These are phyloP conservation scores for Prunus mume DNA, from an alignment of 306 rosid species.

Conservation along the genomic window DNA sequence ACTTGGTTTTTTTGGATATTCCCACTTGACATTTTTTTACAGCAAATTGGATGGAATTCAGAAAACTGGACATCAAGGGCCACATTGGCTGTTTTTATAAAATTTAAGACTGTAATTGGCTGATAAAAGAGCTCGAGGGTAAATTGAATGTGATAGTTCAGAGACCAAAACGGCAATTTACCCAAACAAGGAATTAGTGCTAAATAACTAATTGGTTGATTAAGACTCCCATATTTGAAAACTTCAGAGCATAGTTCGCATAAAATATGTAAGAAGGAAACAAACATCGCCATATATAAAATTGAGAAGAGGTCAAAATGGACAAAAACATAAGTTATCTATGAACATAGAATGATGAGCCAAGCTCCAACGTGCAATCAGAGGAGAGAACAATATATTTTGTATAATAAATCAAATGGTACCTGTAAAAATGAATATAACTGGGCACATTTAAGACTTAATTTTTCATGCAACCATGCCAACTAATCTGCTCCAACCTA, in stretches of 20 bases:
- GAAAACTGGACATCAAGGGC: too few species aligned
- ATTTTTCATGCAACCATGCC: background rate
- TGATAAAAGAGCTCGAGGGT: too few species aligned
- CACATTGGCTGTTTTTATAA: too few species aligned
- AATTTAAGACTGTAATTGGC: too few species aligned
- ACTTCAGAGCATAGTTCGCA: background rate
- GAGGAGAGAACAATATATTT: background rate
- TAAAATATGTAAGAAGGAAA: conserved; percentile 4
- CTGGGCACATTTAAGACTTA: background rate
- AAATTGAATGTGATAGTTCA: too few species aligned
- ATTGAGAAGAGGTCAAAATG: background rate
- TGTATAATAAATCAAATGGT: background rate
- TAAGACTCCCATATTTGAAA: background rate
- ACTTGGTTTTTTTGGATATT: too few species aligned
- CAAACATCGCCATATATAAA: conserved; percentile 2
- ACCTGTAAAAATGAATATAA: background rate
- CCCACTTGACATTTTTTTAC: too few species aligned
- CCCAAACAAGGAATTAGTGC: background rate
- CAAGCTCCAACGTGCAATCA: background rate
- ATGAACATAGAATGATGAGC: background rate
- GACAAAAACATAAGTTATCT: background rate
- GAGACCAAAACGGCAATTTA: background rate
- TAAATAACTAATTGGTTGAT: background rate
- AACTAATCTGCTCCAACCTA: background rate
- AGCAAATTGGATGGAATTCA: too few species aligned